Percentiles rank a stretch among this genome's conserved stretches.
Conservation (phyloP, 805 yeast species). For the Blastobotrys parvus region DNA sequence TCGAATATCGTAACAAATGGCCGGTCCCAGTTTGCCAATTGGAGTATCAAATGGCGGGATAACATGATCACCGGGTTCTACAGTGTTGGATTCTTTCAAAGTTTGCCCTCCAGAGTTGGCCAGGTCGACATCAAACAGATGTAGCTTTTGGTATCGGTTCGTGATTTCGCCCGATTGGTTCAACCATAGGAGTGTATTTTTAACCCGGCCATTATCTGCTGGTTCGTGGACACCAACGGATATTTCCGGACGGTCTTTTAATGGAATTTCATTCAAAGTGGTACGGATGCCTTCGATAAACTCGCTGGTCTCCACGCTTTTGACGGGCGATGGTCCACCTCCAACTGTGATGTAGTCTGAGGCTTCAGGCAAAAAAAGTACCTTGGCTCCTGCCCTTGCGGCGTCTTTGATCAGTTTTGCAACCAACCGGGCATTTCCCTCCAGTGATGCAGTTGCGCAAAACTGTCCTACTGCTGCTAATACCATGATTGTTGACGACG, state of each 20-base stretch:
- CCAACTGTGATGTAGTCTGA: constrained; percentile 79
- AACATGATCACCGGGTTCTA: constrained; percentile 63
- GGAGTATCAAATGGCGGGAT: constrained; percentile 50
- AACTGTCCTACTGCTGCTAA: constrained; percentile 80
- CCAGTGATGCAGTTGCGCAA: constrained; percentile 59
- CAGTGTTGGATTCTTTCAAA: constrained; percentile 57
- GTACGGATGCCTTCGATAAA: constrained; percentile 36
- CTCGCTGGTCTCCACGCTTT: constrained; percentile 33
- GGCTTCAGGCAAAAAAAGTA: constrained; percentile 88
- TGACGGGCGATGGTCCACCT: constrained; percentile 38
- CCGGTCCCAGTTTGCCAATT: constrained; percentile 37
- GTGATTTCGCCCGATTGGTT: constrained; percentile 53
- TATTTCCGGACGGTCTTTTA: constrained; percentile 45
- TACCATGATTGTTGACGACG: constrained; percentile 33
- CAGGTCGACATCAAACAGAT: constrained; percentile 82
- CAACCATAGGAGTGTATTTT: constrained; percentile 70
- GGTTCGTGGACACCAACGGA: constrained; percentile 91
- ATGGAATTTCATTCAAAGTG: constrained; percentile 36
- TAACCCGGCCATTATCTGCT: constrained; percentile 37
- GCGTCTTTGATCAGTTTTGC: constrained; percentile 57
- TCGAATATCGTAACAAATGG: constrained; percentile 70
- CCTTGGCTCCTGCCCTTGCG: constrained; percentile 47
- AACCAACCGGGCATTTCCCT: constrained; percentile 52
- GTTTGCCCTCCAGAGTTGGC: constrained; percentile 13
- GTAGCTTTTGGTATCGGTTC: constrained; percentile 74